Percentiles rank a stretch among this genome's conserved stretches.
Conservation (phyloP, 805 yeast species). For the Ogataea chonburiensis region DNA sequence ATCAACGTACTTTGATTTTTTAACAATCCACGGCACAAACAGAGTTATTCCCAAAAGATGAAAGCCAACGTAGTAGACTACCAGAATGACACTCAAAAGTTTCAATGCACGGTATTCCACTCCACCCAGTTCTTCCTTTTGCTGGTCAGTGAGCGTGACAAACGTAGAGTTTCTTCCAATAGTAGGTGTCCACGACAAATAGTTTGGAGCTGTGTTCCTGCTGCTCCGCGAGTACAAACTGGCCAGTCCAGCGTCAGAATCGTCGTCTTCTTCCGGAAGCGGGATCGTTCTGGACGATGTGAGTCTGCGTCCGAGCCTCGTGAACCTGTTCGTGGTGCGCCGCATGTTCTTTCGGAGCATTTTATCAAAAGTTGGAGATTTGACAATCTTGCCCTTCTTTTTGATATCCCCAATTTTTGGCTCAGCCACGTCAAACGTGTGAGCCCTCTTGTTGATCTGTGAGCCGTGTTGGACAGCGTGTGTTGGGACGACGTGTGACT, state of each 20-base stretch:
- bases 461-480: slow-evolving; percentile 22
- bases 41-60: slow-evolving; percentile 55
- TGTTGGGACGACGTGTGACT: slow-evolving; percentile 33
- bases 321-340: slow-evolving; percentile 11
- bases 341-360: slow-evolving; percentile 33
- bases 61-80: slow-evolving; percentile 72
- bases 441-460: slow-evolving; percentile 44
- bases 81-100: slow-evolving; percentile 62
- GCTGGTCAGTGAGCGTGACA: slow-evolving; percentile 74
- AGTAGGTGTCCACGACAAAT: slow-evolving; percentile 87
- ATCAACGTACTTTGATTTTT: slow-evolving; percentile 39
- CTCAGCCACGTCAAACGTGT: slow-evolving; percentile 43
- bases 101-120: slow-evolving; percentile 92
- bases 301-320: slow-evolving; percentile 28
- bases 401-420: slow-evolving; percentile 6
- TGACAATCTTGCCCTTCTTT: slow-evolving; percentile 21
- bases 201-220: slow-evolving; percentile 47
- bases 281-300: slow-evolving; percentile 15
- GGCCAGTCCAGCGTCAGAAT: slow-evolving; percentile 33
- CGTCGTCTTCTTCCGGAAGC: slow-evolving; percentile 6
- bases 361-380: slow-evolving; percentile 51
- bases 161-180: slow-evolving; percentile 93
- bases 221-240: slow-evolving; percentile 24
- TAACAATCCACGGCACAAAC: slow-evolving; percentile 61
- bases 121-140: slow-evolving; percentile 94